Base-by-base conservation (phyloP, 371 early-diverging fungal genomes). In the Mortierella sp. region DNA sequence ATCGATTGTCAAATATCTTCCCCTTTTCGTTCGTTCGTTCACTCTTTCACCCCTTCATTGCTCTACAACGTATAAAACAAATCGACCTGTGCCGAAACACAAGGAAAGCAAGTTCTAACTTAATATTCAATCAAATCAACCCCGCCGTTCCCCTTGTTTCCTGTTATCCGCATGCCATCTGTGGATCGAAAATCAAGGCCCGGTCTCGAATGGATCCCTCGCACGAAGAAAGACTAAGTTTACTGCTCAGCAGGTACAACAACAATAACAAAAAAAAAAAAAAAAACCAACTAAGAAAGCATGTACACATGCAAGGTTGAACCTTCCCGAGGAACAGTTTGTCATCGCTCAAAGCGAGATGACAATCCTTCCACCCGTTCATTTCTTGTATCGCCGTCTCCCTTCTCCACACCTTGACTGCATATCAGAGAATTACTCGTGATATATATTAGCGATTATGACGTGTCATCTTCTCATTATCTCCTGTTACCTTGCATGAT, bases 211-310 rank as follows among this genome's bases (percentile, higher is more conserved):
- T 75, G 75, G 75, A 75, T 47, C 65, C 65, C 19, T 58, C 70
- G 5, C 70, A 69, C 24, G 75, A 75, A 59, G 75, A 66, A 59
- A 58, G 64, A 62, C 70, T 69, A 63, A 55, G 60, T 55, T 59
- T 70, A 61, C 75, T 69, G 60, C 57, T 75, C 62, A 65, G 55
- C 65, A 75, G 75, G 75, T 75, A 75, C 11, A 38, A 41, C 32
- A n/a, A 47, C 28, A 28, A 28, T 2, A 28, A 28, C 28, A 28
- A 28, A 1, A 28, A 28, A 1, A 28, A 28, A 32, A 43, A 28
- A 52, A 53, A 15, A 28, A 28, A 28, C 28, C 2, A 28, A 28
- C 6, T n/a, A n/a, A n/a, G n/a, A n/a, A 19, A 9, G 21, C 52
- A 21, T 19, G 52, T 22, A 7, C 21, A 21, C 21, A 52, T 28